Percentiles rank a stretch among this genome's conserved stretches.
Evolutionary conservation across 2,329 filamentous ascomycete genomes (phyloP).

Genomic region (Grosmannia penicillata): DNA sequence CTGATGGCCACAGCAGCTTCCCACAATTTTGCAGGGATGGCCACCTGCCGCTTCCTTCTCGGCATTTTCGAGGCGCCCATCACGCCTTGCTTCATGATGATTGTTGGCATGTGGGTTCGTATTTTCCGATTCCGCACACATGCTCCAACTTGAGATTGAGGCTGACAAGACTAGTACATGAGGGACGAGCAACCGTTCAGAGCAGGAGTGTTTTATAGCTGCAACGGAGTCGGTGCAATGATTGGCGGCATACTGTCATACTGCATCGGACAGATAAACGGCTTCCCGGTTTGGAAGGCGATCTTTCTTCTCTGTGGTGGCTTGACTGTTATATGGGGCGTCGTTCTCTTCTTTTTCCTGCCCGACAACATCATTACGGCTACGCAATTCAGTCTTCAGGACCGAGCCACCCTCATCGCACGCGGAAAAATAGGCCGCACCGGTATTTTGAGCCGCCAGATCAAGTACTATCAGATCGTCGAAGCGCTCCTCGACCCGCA

Average conservation of each 20-base stretch:
- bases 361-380: slow-evolving; percentile 45
- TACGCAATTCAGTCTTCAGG: slow-evolving; percentile 39
- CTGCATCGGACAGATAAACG: slow-evolving; percentile 42
- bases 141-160: no score
- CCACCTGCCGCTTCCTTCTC: slow-evolving; percentile 39
- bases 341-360: slow-evolving; percentile 40
- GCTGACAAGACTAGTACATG: no score
- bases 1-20: slow-evolving; percentile 33
- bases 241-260: slow-evolving; percentile 45
- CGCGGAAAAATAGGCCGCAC: slow-evolving; percentile 28
- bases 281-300: slow-evolving; percentile 37
- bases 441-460: slow-evolving; percentile 37
- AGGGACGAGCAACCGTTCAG: slow-evolving; percentile 32
- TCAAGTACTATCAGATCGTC: slow-evolving; percentile 28
- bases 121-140: no score
- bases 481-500: slow-evolving; percentile 38
- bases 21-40: slow-evolving; percentile 37
- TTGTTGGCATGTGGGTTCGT: slow-evolving; percentile 44
- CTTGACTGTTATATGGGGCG: slow-evolving; percentile 38
- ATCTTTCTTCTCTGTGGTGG: slow-evolving; percentile 45
- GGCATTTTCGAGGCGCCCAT: slow-evolving; percentile 41
- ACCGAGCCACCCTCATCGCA: no score
- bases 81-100: slow-evolving; percentile 42
- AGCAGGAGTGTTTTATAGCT: slow-evolving; percentile 38
- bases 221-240: slow-evolving; percentile 44